These are phyloP conservation scores for Eimeria zaria DNA, from an alignment of 169 alveolate genomes.

Conservation along the genomic window DNA sequence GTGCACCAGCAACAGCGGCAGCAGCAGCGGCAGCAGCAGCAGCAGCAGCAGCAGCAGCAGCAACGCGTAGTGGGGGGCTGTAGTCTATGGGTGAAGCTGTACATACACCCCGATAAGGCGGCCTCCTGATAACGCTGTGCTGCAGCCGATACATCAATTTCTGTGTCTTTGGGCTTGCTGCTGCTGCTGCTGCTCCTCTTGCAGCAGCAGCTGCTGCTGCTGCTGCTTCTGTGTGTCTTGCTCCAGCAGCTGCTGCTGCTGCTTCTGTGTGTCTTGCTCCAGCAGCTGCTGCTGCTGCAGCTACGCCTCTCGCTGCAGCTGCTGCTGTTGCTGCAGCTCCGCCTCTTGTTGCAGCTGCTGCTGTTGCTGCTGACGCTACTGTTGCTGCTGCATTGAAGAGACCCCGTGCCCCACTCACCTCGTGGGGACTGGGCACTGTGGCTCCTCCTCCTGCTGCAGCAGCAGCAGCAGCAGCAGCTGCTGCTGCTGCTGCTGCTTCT, in stretches of 20 bases:
- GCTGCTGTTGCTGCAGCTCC: neutral
- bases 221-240: neutral
- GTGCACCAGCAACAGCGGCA: no score
- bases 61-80: neutral
- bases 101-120: neutral
- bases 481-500: neutral
- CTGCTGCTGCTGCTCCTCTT: neutral
- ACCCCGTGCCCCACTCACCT: neutral
- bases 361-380: neutral
- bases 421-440: neutral
- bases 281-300: neutral
- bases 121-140: neutral
- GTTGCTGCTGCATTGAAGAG: constrained; percentile 7
- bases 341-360: neutral
- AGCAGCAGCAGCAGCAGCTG: no score
- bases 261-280: no score
- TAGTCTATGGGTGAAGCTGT: constrained; percentile 9
- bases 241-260: no score
- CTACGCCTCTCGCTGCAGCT: neutral
- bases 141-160: neutral
- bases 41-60: constrained; percentile 14
- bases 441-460: neutral
- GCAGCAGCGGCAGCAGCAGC: no score
- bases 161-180: constrained; percentile 2
- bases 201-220: neutral